Evolutionary conservation across 2,329 filamentous ascomycete genomes (phyloP).

Genomic region (Chaetomium sp.): DNA sequence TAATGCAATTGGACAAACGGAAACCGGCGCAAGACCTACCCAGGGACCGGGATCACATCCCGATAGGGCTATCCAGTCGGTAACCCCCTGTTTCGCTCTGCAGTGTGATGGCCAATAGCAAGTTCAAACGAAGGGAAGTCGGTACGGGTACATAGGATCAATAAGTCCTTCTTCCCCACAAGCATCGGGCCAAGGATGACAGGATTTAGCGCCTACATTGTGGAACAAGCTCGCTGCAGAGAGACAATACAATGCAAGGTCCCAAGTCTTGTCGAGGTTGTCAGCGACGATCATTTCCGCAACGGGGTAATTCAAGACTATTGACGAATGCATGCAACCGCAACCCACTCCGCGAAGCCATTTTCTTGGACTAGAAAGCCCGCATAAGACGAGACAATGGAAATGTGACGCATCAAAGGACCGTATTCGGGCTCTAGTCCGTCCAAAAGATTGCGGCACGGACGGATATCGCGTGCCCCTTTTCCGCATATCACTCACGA

Average conservation of each 20-base stretch:
- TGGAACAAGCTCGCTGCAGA: background rate
- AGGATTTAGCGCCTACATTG: background rate
- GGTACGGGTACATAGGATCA: background rate
- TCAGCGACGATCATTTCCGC: background rate
- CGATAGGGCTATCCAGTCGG: background rate
- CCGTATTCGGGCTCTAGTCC: background rate
- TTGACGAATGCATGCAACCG: background rate
- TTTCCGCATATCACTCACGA: background rate
- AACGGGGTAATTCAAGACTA: background rate
- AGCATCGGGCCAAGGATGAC: background rate
- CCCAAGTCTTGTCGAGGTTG: background rate
- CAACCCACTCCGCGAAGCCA: background rate
- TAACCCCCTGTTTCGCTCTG: background rate
- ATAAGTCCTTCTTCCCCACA: background rate
- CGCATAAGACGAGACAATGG: background rate
- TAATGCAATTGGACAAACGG: constrained; percentile 1
- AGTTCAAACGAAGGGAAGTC: background rate
- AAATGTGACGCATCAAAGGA: background rate
- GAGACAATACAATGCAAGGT: too few species aligned
- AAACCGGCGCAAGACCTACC: background rate
- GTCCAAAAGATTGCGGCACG: background rate
- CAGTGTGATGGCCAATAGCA: background rate
- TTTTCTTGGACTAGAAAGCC: background rate
- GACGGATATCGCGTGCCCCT: background rate
- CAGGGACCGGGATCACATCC: background rate